Conservation (phyloP, 345 rosid genomes). For the Lumnitzera littorea region DNA sequence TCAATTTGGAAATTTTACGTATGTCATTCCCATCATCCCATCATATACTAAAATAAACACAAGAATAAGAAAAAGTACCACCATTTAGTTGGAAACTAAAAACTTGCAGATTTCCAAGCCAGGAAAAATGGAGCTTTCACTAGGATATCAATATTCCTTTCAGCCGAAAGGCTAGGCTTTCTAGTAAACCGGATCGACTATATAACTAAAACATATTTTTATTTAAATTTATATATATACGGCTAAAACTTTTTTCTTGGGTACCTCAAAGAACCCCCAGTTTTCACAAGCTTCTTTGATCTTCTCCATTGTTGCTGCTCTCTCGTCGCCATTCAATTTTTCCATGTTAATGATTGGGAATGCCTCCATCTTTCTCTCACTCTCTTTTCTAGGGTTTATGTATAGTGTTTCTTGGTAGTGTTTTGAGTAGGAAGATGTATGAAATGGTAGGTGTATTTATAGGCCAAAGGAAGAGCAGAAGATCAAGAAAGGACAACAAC, state of each 20-base stretch:
- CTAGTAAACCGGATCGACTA: too few relatives aligned
- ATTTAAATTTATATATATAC: not conserved
- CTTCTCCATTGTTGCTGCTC: slow-evolving; percentile 43
- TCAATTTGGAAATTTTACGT: too few relatives aligned
- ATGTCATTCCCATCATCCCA: too few relatives aligned
- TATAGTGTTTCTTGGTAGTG: not conserved
- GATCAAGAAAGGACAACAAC: not conserved
- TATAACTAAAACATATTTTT: not conserved
- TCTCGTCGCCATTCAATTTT: slow-evolving; percentile 54
- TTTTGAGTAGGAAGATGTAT: slow-evolving; percentile 11
- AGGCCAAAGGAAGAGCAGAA: slow-evolving; percentile 12
- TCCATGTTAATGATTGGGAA: slow-evolving; percentile 62
- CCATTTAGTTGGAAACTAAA: too few relatives aligned
- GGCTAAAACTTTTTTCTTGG: not conserved
- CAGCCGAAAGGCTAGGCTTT: too few relatives aligned
- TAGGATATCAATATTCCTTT: too few relatives aligned
- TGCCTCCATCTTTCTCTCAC: slow-evolving; percentile 28
- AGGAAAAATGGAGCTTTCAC: too few relatives aligned
- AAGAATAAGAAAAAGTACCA: too few relatives aligned
- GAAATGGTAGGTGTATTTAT: slow-evolving; percentile 36
- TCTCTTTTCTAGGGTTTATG: not conserved
- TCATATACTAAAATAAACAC: too few relatives aligned
- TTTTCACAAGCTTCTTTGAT: slow-evolving; percentile 72
- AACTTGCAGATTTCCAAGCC: too few relatives aligned
- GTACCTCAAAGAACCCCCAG: slow-evolving; percentile 89